Conservation (phyloP, 148 eudicot genomes). For the Camellia granthamiana region DNA sequence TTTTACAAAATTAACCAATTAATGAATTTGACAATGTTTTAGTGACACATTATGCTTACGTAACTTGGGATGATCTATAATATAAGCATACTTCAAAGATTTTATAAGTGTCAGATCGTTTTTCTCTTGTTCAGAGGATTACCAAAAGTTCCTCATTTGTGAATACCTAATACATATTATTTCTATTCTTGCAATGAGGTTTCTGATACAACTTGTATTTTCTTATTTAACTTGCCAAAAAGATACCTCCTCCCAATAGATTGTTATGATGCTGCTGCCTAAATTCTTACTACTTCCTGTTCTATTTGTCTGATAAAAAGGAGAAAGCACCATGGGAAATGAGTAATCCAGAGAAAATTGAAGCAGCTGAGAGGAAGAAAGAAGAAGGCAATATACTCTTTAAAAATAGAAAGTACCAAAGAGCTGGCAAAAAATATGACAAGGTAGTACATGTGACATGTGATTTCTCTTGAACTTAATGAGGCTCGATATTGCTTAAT, state of each 20-base stretch:
- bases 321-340: conserved; percentile 78
- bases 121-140: not conserved
- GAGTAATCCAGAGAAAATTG: conserved; percentile 42
- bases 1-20: not conserved
- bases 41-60: not conserved
- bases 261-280: not conserved
- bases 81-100: no score
- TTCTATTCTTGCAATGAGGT: not conserved
- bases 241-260: not conserved
- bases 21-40: not conserved
- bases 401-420: conserved; percentile 50
- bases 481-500: not conserved
- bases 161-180: not conserved
- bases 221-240: not conserved
- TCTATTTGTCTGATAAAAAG: conserved; percentile 20
- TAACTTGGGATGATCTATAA: no score
- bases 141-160: not conserved
- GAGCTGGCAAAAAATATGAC: conserved; percentile 65
- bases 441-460: conserved; percentile 34
- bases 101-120: not conserved
- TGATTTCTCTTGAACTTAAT: not conserved
- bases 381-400: conserved; percentile 64
- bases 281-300: not conserved
- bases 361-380: conserved; percentile 52
- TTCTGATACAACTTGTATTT: not conserved